Evolutionary conservation across 257 asterid species (phyloP).

Genomic region (Plantago ovata): DNA sequence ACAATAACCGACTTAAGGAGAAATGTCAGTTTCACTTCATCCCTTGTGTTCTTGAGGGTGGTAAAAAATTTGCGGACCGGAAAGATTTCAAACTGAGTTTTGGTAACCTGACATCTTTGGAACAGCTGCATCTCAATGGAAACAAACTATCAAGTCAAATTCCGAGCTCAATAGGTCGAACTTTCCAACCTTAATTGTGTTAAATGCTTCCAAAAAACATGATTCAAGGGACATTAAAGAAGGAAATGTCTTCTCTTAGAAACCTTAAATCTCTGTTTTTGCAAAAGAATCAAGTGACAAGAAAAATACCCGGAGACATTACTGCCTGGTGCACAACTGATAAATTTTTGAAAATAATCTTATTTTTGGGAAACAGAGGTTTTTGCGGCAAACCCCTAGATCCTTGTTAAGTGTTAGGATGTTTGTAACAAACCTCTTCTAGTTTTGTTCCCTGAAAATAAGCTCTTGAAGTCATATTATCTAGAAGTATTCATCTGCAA

Average conservation of each 20-base stretch:
- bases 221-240: conserved; percentile 58
- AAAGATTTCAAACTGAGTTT: conserved; percentile 33
- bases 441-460: too few relatives aligned
- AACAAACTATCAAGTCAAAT: conserved; percentile 46
- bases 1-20: conserved; percentile 45
- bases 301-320: conserved; percentile 64
- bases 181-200: conserved; percentile 34
- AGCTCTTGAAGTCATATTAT: too few relatives aligned
- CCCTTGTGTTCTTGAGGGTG: conserved; percentile 38
- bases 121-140: conserved; percentile 37
- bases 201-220: conserved; percentile 40
- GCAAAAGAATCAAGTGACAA: conserved; percentile 52
- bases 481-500: too few relatives aligned
- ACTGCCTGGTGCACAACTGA: conserved; percentile 56
- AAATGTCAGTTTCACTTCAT: conserved; percentile 36
- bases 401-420: conserved; percentile 34
- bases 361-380: conserved; percentile 50
- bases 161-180: conserved; percentile 37
- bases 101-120: conserved; percentile 32
- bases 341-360: conserved; percentile 39
- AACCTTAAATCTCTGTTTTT: conserved; percentile 33
- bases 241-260: conserved; percentile 33
- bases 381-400: conserved; percentile 63
- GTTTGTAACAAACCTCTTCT: too few relatives aligned
- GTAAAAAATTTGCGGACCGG: conserved; percentile 43